These are phyloP conservation scores for Colletotrichum sp. DNA, from an alignment of 2,329 filamentous ascomycete genomes.

Conservation along the genomic window DNA sequence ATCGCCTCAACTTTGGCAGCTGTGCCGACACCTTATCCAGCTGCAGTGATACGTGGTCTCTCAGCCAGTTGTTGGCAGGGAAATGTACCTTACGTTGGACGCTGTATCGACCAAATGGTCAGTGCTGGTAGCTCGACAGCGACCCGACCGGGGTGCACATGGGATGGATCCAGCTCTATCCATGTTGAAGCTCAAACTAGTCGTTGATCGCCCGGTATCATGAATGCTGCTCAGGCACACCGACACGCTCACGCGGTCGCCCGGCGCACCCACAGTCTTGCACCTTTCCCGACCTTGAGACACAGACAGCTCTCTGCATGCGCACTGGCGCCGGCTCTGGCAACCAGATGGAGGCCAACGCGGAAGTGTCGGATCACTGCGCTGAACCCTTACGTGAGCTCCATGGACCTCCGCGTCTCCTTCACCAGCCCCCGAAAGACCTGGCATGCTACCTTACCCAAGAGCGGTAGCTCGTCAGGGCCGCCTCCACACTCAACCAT, in stretches of 20 bases:
- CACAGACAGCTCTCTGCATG: conserved; percentile 4
- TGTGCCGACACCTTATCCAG: conserved; percentile 3
- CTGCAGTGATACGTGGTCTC: conserved; percentile 4
- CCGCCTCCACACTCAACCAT: not conserved
- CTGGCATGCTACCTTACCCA: not conserved
- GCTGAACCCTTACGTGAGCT: not conserved
- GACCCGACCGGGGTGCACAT: conserved; percentile 17
- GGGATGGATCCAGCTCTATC: conserved; percentile 14
- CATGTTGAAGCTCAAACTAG: conserved; percentile 20
- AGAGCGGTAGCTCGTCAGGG: not conserved
- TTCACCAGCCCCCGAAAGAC: not conserved
- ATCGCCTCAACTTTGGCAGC: not conserved
- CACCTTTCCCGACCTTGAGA: not conserved
- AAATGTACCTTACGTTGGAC: conserved; percentile 2
- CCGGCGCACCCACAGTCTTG: not conserved
- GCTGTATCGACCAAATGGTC: not conserved
- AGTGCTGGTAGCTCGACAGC: conserved; percentile 1
- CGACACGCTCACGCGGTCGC: conserved; percentile 1
- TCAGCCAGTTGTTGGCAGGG: not conserved
- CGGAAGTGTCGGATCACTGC: conserved; percentile 11
- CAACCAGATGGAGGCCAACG: conserved; percentile 1
- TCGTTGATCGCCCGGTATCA: conserved; percentile 16
- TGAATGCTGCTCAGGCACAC: conserved; percentile 18
- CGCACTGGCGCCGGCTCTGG: not conserved
- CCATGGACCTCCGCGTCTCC: not conserved